Evolutionary conservation across 371 early-diverging fungal species (phyloP).

Genomic region (Fennellomyces sp.): DNA sequence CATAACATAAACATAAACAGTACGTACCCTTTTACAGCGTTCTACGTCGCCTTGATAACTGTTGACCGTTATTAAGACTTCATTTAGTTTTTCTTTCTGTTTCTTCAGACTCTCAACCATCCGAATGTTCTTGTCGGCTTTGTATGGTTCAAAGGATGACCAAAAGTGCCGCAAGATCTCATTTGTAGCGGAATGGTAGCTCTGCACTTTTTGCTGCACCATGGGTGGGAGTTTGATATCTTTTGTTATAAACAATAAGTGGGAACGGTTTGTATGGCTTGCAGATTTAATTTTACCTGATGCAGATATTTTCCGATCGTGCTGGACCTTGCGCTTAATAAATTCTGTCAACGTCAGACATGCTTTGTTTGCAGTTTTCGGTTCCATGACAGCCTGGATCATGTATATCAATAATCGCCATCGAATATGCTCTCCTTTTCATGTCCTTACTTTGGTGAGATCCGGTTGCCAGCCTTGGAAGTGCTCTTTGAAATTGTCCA

Average conservation of each 20-base stretch:
- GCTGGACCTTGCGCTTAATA: slow-evolving; percentile 36
- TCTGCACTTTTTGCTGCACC: slow-evolving; percentile 51
- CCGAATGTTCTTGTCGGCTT: slow-evolving; percentile 52
- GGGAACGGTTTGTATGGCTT: no score
- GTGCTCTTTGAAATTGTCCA: slow-evolving; percentile 29
- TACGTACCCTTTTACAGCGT: slow-evolving; percentile 42
- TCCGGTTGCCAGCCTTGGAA: slow-evolving; percentile 47
- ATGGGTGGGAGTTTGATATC: slow-evolving; percentile 46
- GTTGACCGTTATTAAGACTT: slow-evolving; percentile 36
- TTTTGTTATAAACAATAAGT: slow-evolving; percentile 10
- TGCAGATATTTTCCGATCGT: slow-evolving; percentile 24
- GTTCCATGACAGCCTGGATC: slow-evolving; percentile 34
- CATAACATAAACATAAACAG: no score
- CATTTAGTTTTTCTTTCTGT: slow-evolving; percentile 51
- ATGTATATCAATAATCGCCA: no score
- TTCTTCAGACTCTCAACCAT: slow-evolving; percentile 58
- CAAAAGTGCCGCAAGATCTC: slow-evolving; percentile 71
- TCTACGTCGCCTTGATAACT: slow-evolving; percentile 36
- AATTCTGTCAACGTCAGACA: slow-evolving; percentile 31
- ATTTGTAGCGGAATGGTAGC: slow-evolving; percentile 62
- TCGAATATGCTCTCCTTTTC: background rate
- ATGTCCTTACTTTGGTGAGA: slow-evolving; percentile 30
- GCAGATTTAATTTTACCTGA: slow-evolving; percentile 37
- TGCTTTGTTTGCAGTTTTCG: slow-evolving; percentile 34
- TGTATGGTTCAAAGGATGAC: slow-evolving; percentile 58